Conservation (phyloP, 805 yeast genomes). For the Candida suzukii region DNA sequence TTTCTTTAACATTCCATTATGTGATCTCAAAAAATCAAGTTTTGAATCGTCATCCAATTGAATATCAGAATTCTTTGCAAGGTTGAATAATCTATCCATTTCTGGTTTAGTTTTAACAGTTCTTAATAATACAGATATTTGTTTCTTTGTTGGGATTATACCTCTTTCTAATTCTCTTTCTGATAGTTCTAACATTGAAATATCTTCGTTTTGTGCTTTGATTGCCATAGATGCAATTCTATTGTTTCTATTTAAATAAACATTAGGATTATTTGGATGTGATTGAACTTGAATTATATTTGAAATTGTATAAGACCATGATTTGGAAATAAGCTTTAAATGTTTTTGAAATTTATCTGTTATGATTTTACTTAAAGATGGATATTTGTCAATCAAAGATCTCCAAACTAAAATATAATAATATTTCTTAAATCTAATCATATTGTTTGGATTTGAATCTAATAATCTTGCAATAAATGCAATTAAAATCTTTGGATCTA, state of each 20-base stretch:
- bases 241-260: not conserved
- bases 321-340: not conserved
- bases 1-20: not conserved
- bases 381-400: constrained; percentile 11
- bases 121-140: constrained; percentile 9
- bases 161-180: constrained; percentile 17
- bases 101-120: constrained; percentile 8
- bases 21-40: not conserved
- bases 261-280: not conserved
- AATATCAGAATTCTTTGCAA: constrained; percentile 8
- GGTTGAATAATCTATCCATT: constrained; percentile 8
- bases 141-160: constrained; percentile 15
- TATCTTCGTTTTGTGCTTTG: not conserved
- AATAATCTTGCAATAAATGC: constrained; percentile 18
- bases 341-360: constrained; percentile 8
- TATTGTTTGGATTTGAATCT: constrained; percentile 11
- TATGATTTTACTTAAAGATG: constrained; percentile 12
- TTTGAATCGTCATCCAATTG: not conserved
- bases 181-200: constrained; percentile 3
- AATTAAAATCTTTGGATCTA: constrained; percentile 14
- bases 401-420: constrained; percentile 16
- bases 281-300: constrained; percentile 10
- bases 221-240: not conserved
- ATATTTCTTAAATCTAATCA: constrained; percentile 1
- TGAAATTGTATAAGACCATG: not conserved